Evolutionary conservation across 148 eudicot genomes (phyloP), one percentile per base, ranked within the genome.

Genomic region (Rhododendron simsii): DNA sequence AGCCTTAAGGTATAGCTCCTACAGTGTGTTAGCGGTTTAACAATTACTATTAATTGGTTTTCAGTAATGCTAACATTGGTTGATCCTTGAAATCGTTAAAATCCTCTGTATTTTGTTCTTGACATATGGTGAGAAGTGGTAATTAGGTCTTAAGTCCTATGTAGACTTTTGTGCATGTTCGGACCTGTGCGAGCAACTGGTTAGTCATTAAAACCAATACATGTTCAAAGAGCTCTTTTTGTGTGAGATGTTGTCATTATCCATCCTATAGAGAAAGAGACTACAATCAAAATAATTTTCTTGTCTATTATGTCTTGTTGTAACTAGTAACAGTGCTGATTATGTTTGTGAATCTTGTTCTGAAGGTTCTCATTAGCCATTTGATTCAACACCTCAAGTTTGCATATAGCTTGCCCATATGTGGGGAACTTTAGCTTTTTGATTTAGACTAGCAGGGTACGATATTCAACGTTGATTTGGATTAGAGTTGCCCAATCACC

Each of bases 1-100:
- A 91, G 99, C 99, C 21, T 94, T 97, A 87, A 92, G 99, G 99
- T 95, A 87, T 74, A 37, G 47, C 57, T 84, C 21, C 86, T 16
- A 53, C 23, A 33, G 61, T 26, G 81, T 28, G 67, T 87, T 12
- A 78, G 73, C 1, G 79, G 84, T 75, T 81, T 82, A 18, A 59
- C 48, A 48, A 59, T 82, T 75, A 50, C 85, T 61, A 47, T 84
- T 71, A 67, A 3, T 76, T 53, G 73, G 26, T 21, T 0, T 81
- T 81, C 71, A 55, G 41, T 57, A 55, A 30, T 11, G 37, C 23
- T 35, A 47, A 41, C 20, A 13, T 12, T 53, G 45, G 37, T 83
- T 69, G 7, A 61, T 82, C 48, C n/a, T 57, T 39, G 63, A 4
- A 63, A 10, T 30, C 8, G 23, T 39, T 37, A 37, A 59, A 28